A percentile compares a stretch with the other conserved stretches of the same genome.
Conservation (phyloP, 768 basidiomycete genomes). For the Kwoniella sp. region DNA sequence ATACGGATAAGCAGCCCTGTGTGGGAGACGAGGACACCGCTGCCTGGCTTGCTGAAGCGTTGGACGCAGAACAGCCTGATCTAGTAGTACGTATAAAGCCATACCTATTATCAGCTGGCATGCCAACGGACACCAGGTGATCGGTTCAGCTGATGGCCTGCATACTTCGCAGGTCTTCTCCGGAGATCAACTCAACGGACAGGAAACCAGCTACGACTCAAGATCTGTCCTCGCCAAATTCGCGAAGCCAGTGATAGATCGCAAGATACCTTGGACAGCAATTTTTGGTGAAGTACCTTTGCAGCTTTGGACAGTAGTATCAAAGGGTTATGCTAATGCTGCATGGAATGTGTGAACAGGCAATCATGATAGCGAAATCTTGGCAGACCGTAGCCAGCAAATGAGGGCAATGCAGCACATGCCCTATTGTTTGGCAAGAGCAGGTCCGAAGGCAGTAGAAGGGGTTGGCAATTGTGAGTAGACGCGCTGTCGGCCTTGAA, state of each 20-base stretch:
- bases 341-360: no score
- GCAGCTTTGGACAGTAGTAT: not conserved
- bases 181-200: conserved; percentile 86
- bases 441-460: conserved; percentile 79
- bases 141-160: conserved; percentile 1
- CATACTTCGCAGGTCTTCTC: conserved; percentile 64
- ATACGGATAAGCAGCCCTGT: conserved; percentile 64
- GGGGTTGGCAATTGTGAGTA: conserved; percentile 78
- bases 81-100: conserved; percentile 63
- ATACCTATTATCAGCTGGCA: not conserved
- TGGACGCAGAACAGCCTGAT: conserved; percentile 84
- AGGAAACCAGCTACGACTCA: conserved; percentile 85
- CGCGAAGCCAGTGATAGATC: conserved; percentile 71
- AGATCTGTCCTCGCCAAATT: conserved; percentile 88
- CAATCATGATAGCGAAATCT: conserved; percentile 72
- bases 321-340: no score
- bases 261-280: conserved; percentile 82
- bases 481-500: no score
- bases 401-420: conserved; percentile 69
- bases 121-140: not conserved
- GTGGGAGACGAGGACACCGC: conserved; percentile 76
- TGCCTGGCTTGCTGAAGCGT: conserved; percentile 68
- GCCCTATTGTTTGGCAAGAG: conserved; percentile 80
- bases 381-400: conserved; percentile 65
- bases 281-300: conserved; percentile 66